Conservation (phyloP, 2,329 filamentous ascomycete genomes). For the Ophiostoma piceae region DNA sequence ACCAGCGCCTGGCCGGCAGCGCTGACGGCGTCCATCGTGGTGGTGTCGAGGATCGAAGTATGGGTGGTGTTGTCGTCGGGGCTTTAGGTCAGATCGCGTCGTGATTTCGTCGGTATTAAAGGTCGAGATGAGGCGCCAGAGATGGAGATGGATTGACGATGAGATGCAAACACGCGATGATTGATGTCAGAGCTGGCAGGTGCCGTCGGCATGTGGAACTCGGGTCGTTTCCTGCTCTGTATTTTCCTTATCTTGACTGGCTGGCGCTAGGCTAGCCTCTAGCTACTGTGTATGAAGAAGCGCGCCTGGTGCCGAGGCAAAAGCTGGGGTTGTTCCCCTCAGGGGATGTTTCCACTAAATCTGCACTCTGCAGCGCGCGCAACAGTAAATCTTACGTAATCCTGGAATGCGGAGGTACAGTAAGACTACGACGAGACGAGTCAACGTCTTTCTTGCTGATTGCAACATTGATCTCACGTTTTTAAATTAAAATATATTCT, state of each 20-base stretch:
- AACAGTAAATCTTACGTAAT: neutral
- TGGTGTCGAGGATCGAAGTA: neutral
- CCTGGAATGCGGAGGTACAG: neutral
- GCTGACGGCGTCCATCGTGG: conserved; percentile 73
- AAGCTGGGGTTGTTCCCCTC: conserved; percentile 15
- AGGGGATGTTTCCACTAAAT: conserved; percentile 6
- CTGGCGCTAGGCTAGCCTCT: conserved; percentile 1
- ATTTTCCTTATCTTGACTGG: conserved; percentile 9
- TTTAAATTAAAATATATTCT: neutral
- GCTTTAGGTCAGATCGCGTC: neutral
- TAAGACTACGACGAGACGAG: neutral
- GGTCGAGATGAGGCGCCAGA: neutral
- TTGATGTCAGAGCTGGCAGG: neutral
- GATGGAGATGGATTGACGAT: neutral
- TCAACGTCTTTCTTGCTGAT: neutral
- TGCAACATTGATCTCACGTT: neutral
- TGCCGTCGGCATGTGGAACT: conserved; percentile 11
- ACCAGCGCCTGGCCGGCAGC: conserved; percentile 40
- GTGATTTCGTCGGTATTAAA: neutral
- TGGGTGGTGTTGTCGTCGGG: neutral
- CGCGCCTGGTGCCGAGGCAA: conserved; percentile 21
- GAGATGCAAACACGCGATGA: neutral
- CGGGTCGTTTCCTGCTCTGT: neutral
- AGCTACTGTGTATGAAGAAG: neutral
- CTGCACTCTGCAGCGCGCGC: neutral